Conservation (phyloP, 768 basidiomycete species). For the Gyrodon lividus region DNA sequence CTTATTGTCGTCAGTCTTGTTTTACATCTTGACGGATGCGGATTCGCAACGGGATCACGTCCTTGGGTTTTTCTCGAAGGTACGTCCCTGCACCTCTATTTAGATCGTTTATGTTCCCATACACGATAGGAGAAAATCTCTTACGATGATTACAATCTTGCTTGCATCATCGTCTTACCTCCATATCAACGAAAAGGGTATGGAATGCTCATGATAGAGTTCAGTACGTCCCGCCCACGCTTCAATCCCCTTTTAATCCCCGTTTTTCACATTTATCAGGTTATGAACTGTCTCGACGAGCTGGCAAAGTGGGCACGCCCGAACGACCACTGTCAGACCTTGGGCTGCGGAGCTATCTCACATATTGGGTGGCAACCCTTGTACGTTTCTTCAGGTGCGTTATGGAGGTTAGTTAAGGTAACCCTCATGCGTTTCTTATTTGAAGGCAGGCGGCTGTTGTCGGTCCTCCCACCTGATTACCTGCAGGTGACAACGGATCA, state of each 20-base stretch:
- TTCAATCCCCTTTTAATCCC: neutral
- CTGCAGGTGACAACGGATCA: constrained; percentile 45
- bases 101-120: neutral
- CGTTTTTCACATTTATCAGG: constrained; percentile 44
- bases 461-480: constrained; percentile 56
- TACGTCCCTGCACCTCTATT: constrained; percentile 18
- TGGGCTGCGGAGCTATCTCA: constrained; percentile 85
- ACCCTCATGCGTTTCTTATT: neutral
- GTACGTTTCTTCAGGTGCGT: constrained; percentile 79
- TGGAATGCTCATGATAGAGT: constrained; percentile 96
- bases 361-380: constrained; percentile 83
- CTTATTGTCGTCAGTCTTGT: constrained; percentile 52
- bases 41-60: constrained; percentile 78
- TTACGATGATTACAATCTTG: constrained; percentile 96
- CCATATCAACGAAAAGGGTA: constrained; percentile 89
- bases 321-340: constrained; percentile 95
- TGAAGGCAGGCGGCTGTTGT: constrained; percentile 49
- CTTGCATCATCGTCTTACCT: constrained; percentile 93
- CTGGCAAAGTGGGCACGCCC: constrained; percentile 83
- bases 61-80: constrained; percentile 71
- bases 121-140: constrained; percentile 80
- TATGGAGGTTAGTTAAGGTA: neutral
- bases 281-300: constrained; percentile 85
- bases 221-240: constrained; percentile 62
- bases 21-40: constrained; percentile 90